Evolutionary conservation across 2,329 filamentous ascomycete genomes (phyloP).

Genomic region (Beauveria sp.): DNA sequence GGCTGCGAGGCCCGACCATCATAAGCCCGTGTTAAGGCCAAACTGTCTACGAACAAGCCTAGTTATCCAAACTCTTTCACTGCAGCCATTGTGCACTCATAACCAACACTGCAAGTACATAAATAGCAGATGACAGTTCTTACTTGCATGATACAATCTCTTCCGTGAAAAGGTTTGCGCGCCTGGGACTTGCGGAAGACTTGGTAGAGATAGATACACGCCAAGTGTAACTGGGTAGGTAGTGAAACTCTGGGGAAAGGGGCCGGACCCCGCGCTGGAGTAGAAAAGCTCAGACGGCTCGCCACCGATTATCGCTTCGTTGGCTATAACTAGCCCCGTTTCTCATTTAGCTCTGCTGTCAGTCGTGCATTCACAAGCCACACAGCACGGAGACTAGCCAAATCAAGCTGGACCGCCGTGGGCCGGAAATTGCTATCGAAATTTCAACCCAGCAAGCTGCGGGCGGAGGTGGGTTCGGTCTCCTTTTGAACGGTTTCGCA

Average conservation of each 20-base stretch:
- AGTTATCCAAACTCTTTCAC: neutral
- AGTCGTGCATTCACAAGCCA: neutral
- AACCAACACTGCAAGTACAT: neutral
- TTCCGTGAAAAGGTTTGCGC: neutral
- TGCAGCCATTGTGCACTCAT: neutral
- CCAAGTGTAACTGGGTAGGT: neutral
- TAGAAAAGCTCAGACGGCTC: neutral
- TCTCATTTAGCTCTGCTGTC: neutral
- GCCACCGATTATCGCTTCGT: neutral
- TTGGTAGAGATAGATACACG: neutral
- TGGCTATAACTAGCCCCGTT: neutral
- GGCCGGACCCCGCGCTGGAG: neutral
- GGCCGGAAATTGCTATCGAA: neutral
- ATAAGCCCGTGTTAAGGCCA: neutral
- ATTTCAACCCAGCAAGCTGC: neutral
- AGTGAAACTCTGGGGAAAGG: neutral
- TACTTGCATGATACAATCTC: no score
- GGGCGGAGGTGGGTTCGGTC: neutral
- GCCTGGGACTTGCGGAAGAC: neutral
- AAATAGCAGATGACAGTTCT: neutral
- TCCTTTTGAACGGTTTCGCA: neutral
- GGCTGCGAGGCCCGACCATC: neutral
- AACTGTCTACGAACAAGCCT: neutral
- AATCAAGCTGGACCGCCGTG: constrained; percentile 1
- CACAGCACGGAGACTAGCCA: constrained; percentile 3